Conservation (phyloP, 108 stramenopile genomes). For the Nitzschia sp. region DNA sequence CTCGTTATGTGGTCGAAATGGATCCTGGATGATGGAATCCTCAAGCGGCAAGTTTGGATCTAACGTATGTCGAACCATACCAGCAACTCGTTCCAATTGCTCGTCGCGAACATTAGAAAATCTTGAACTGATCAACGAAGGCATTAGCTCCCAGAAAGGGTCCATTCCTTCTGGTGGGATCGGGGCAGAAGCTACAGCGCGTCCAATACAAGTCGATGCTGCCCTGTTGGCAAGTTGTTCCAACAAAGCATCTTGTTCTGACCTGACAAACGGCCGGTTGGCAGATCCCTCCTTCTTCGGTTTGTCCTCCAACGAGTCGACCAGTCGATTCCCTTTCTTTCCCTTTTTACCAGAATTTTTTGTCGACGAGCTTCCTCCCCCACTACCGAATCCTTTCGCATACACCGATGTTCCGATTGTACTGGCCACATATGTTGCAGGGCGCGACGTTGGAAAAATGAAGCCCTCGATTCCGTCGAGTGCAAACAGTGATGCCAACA, state of each 20-base stretch:
- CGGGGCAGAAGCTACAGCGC: slow-evolving; percentile 59
- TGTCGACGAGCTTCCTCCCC: not conserved
- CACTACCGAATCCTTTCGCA: slow-evolving; percentile 23
- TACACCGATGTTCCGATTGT: not conserved
- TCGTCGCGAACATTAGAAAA: slow-evolving; percentile 65
- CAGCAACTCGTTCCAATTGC: slow-evolving; percentile 69
- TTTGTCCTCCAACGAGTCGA: slow-evolving; percentile 30
- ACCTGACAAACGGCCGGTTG: slow-evolving; percentile 51
- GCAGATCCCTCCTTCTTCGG: not conserved
- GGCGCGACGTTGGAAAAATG: not conserved
- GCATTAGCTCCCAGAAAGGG: slow-evolving; percentile 81
- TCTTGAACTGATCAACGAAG: slow-evolving; percentile 68
- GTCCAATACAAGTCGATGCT: slow-evolving; percentile 52
- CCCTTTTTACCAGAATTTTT: slow-evolving; percentile 10
- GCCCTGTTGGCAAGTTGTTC: slow-evolving; percentile 55
- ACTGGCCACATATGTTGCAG: too few relatives aligned
- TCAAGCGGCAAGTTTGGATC: slow-evolving; percentile 46
- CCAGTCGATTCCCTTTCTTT: slow-evolving; percentile 22
- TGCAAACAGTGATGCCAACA: not conserved
- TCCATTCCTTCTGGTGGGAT: slow-evolving; percentile 47
- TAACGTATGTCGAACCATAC: slow-evolving; percentile 64
- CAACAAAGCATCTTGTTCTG: slow-evolving; percentile 67
- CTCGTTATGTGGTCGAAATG: slow-evolving; percentile 72
- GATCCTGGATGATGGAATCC: slow-evolving; percentile 58
- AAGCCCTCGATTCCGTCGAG: not conserved